Evolutionary conservation across 2,329 filamentous ascomycete species (phyloP).

Genomic region (Clonostachys solani): DNA sequence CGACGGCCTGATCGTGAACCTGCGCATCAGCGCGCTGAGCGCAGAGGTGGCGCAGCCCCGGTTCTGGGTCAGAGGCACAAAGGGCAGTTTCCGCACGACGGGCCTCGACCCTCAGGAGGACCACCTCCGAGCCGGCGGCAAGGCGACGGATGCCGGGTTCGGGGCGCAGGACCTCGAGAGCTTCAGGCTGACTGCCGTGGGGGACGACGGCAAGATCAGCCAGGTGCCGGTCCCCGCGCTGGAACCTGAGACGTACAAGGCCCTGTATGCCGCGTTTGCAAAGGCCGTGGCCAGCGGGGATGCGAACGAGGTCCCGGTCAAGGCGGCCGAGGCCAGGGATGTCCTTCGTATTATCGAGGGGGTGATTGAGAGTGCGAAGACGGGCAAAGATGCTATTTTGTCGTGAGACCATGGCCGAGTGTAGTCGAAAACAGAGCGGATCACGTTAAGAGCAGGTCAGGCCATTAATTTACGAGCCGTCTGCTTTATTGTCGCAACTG

Average conservation of each 20-base stretch:
- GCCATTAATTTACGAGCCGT: neutral
- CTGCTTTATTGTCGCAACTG: no score
- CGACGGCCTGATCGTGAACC: slow-evolving; percentile 59
- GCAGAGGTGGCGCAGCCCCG: slow-evolving; percentile 65
- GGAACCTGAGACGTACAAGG: slow-evolving; percentile 62
- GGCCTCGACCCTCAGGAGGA: slow-evolving; percentile 72
- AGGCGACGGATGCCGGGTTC: slow-evolving; percentile 58
- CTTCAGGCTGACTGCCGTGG: slow-evolving; percentile 54
- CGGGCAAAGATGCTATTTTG: slow-evolving; percentile 36
- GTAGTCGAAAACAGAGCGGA: no score
- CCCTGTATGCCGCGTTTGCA: slow-evolving; percentile 58
- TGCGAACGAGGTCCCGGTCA: slow-evolving; percentile 47
- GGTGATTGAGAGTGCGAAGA: slow-evolving; percentile 42
- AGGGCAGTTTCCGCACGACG: slow-evolving; percentile 71
- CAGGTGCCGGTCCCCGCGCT: slow-evolving; percentile 52
- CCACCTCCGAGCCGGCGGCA: slow-evolving; percentile 61
- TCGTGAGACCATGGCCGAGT: slow-evolving; percentile 7
- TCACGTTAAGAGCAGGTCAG: no score
- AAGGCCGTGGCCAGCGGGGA: slow-evolving; percentile 40
- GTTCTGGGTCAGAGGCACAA: slow-evolving; percentile 75
- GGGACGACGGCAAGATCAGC: slow-evolving; percentile 43
- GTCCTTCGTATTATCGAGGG: slow-evolving; percentile 51
- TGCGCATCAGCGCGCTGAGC: slow-evolving; percentile 65
- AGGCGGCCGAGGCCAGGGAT: slow-evolving; percentile 44
- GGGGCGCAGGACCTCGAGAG: slow-evolving; percentile 56